Evolutionary conservation across 1,284 basidiomycete species (phyloP), one percentile per base, ranked within the genome.

Genomic region (Leccinum pachyderme): DNA sequence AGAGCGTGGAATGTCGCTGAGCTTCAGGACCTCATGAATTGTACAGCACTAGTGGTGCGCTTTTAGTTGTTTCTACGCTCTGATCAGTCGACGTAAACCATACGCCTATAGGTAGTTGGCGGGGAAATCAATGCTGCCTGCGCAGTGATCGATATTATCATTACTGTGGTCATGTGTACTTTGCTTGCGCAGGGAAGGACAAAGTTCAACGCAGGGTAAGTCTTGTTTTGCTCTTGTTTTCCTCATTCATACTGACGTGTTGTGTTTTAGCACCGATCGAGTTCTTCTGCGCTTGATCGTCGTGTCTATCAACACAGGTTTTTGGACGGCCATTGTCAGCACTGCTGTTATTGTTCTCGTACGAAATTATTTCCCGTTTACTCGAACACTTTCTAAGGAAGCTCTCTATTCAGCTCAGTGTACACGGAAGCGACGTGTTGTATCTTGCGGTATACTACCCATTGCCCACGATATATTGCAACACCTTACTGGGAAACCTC

Each of bases 171-270:
- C 15, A 48, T 48, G 47, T 48, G 47, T 35, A 48, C 47, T n/a
- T 35, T 48, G 24, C 47, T 48, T 48, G 47, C 24, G 35, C 47
- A 48, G 32, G 47, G 47, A n/a, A 35, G 47, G 13, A 48, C 47
- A 35, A 48, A 25, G 9, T 13, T 48, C 7, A 9, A 48, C 27
- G 18, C 47, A 25, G 24, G n/a, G 47, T 35, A 35, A 22, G 45
- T 31, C 7, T 13, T 11, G n/a, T 12, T 47, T 47, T 5, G 12
- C 4, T n/a, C 27, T 18, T 25, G n/a, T 13, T 25, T 43, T 33
- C 24, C 24, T 35, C 7, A 9, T 39, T 18, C 37, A 0, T 39
- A 22, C 37, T 6, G 9, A 39, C 12, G 11, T 18, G n/a, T 37
- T 18, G 7, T 25, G 7, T 27, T 27, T 27, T 18, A 49, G 47